Conservation (phyloP, 192 early-diverging fungal genomes). For the Coemansia sp. region DNA sequence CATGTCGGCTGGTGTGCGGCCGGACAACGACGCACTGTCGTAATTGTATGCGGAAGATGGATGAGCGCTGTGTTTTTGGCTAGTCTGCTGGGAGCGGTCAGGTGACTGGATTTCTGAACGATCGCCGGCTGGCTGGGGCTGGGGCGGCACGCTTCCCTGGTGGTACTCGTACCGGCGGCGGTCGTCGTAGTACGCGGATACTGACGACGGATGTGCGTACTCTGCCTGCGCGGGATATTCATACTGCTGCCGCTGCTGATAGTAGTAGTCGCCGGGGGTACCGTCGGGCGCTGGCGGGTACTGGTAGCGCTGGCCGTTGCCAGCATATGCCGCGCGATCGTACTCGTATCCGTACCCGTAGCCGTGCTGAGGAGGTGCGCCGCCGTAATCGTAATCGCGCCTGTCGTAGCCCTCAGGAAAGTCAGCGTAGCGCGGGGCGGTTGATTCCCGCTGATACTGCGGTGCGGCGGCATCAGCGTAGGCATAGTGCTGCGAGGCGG, state of each 20-base stretch:
- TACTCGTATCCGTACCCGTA: constrained; percentile 42
- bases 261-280: constrained; percentile 31
- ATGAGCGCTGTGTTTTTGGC: constrained; percentile 21
- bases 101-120: constrained; percentile 15
- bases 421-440: constrained; percentile 20
- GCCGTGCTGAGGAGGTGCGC: constrained; percentile 3
- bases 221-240: neutral
- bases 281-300: constrained; percentile 10
- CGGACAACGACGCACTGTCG: neutral
- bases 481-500: constrained; percentile 17
- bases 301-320: neutral
- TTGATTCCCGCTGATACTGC: constrained; percentile 2
- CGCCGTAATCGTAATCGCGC: constrained; percentile 31
- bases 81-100: constrained; percentile 14
- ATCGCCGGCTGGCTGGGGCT: constrained; percentile 6
- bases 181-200: constrained; percentile 20
- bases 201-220: constrained; percentile 6
- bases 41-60: constrained; percentile 14
- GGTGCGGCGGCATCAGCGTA: constrained; percentile 12
- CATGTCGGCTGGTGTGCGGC: neutral
- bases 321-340: constrained; percentile 19
- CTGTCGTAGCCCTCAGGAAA: constrained; percentile 35
- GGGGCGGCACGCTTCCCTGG: constrained; percentile 4
- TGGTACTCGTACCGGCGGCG: constrained; percentile 22
- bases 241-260: constrained; percentile 13